These are phyloP conservation scores for Fusarium sp. DNA, from an alignment of 2,329 filamentous ascomycete species.

Conservation along the genomic window DNA sequence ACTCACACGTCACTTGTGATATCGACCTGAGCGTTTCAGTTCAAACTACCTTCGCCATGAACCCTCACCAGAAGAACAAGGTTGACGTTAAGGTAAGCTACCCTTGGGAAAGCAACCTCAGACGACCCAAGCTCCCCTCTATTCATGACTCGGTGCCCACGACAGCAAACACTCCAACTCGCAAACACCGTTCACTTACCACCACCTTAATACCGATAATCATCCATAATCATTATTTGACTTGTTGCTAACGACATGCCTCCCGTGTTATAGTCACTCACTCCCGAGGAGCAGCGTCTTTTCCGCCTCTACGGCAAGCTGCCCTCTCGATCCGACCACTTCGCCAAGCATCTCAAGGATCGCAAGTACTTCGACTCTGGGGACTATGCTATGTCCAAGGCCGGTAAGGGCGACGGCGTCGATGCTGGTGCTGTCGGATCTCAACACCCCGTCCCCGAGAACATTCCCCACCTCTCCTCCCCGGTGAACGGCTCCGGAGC, in stretches of 20 bases:
- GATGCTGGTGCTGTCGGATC: conserved; percentile 94
- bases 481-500: conserved; percentile 59
- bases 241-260: conserved; percentile 34
- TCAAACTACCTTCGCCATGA: conserved; percentile 68
- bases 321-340: conserved; percentile 93
- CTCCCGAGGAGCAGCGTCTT: conserved; percentile 93
- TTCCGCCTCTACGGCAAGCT: conserved; percentile 98
- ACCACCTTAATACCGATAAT: background rate
- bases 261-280: conserved; percentile 74
- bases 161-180: conserved; percentile 1
- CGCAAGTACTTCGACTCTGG: conserved; percentile 99
- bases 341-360: conserved; percentile 99
- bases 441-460: conserved; percentile 93
- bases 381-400: conserved; percentile 96
- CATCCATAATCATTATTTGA: background rate
- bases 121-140: conserved; percentile 24
- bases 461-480: conserved; percentile 88
- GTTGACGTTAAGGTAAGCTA: conserved; percentile 89
- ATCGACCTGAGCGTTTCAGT: background rate
- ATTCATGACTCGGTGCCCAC: conserved; percentile 26
- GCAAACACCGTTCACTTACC: background rate
- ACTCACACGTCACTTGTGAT: conserved; percentile 3
- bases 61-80: conserved; percentile 98
- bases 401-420: conserved; percentile 93
- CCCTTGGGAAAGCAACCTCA: conserved; percentile 32